phyloP scores from a whole-genome alignment of 1,139 yeast species.

The Scheffersomyces lignicola region DNA sequence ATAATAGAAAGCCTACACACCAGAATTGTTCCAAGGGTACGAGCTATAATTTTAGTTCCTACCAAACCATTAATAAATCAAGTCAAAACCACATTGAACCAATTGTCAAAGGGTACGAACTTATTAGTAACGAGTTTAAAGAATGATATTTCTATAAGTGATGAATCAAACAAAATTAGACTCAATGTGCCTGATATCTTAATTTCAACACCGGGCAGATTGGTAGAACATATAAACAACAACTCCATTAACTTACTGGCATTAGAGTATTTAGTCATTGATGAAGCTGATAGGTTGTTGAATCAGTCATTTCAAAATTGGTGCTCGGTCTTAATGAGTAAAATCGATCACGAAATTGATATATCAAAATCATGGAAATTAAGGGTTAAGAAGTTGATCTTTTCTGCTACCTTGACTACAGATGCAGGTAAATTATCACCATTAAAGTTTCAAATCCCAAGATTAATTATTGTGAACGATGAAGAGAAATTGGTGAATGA shows the following conservation, averaged over 20 bases:
- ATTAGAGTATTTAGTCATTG: slow-evolving; percentile 74
- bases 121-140: slow-evolving; percentile 60
- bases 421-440: slow-evolving; percentile 84
- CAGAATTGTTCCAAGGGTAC: slow-evolving; percentile 68
- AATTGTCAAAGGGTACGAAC: slow-evolving; percentile 65
- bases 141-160: slow-evolving; percentile 59
- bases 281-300: slow-evolving; percentile 91
- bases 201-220: slow-evolving; percentile 88
- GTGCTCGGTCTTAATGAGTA: slow-evolving; percentile 66
- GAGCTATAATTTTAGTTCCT: slow-evolving; percentile 84
- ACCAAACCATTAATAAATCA: slow-evolving; percentile 86
- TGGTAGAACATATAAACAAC: slow-evolving; percentile 76
- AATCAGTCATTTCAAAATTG: slow-evolving; percentile 94
- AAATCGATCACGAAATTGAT: slow-evolving; percentile 38
- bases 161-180: slow-evolving; percentile 56
- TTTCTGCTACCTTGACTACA: slow-evolving; percentile 92
- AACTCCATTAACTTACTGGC: slow-evolving; percentile 42
- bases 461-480: slow-evolving; percentile 69
- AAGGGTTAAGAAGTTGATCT: slow-evolving; percentile 60
- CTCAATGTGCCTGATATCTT: slow-evolving; percentile 69
- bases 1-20: slow-evolving; percentile 64
- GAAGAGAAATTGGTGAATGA: slow-evolving; percentile 50
- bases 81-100: slow-evolving; percentile 65
- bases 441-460: slow-evolving; percentile 66
- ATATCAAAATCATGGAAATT: slow-evolving; percentile 29